phyloP scores from a whole-genome alignment of 2,329 filamentous ascomycete species.

The Trichoderma atroviride region DNA sequence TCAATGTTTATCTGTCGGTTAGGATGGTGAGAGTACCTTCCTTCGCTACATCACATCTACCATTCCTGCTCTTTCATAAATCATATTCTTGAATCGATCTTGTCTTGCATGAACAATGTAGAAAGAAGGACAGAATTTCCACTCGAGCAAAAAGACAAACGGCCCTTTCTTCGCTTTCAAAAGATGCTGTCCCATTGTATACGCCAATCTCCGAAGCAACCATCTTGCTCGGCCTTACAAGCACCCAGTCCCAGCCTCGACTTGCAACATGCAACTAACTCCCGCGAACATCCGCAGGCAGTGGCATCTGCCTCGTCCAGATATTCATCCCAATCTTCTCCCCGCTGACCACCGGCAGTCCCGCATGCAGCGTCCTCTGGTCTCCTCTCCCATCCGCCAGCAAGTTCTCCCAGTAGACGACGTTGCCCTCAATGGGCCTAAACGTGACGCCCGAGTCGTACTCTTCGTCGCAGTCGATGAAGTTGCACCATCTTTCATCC shows the following conservation, averaged over 20 bases:
- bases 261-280: background rate
- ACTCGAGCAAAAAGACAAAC: background rate
- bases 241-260: background rate
- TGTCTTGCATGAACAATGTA: no score
- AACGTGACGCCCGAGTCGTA: constrained; percentile 53
- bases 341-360: constrained; percentile 49
- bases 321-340: constrained; percentile 57
- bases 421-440: constrained; percentile 50
- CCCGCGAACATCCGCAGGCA: constrained; percentile 35
- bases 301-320: constrained; percentile 50
- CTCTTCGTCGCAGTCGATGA: constrained; percentile 52
- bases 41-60: background rate
- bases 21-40: background rate
- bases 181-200: no score
- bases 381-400: constrained; percentile 45
- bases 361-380: constrained; percentile 50
- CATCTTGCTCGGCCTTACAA: background rate
- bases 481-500: constrained; percentile 46
- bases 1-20: background rate
- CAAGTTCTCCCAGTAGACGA: constrained; percentile 54
- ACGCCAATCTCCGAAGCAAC: background rate
- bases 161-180: background rate
- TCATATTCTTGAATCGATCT: background rate
- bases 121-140: background rate
- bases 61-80: background rate